These are phyloP conservation scores for Hagleromyces aurorensis DNA, from an alignment of 805 yeast species.

Conservation along the genomic window DNA sequence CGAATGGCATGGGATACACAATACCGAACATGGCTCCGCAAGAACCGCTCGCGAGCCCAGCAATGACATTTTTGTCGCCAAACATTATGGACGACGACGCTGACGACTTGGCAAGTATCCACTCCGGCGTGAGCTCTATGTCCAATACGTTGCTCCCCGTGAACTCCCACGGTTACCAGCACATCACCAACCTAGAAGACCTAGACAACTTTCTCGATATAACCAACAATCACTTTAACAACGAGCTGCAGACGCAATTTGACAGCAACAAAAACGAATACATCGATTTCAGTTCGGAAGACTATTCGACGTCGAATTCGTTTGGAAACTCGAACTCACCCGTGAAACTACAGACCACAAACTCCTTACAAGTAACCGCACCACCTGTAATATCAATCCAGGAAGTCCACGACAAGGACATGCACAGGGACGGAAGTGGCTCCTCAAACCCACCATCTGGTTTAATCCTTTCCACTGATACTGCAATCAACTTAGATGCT, in stretches of 20 bases:
- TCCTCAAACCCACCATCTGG: slow-evolving; percentile 7
- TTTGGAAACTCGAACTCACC: too few species aligned
- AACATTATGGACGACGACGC: slow-evolving; percentile 19
- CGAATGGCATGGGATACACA: too few species aligned
- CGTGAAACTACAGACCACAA: too few species aligned
- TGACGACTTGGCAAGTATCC: slow-evolving; percentile 26
- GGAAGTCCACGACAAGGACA: slow-evolving; percentile 15
- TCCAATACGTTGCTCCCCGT: slow-evolving; percentile 19
- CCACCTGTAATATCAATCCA: slow-evolving; percentile 25
- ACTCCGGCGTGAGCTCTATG: slow-evolving; percentile 18
- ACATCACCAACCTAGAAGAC: slow-evolving; percentile 19
- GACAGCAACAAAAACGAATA: too few species aligned
- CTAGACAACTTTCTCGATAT: slow-evolving; percentile 13
- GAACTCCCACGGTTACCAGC: slow-evolving; percentile 22
- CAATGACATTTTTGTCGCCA: slow-evolving; percentile 18
- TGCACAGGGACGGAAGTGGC: slow-evolving; percentile 1
- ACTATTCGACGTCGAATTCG: too few species aligned
- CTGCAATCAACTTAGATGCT: slow-evolving; percentile 3
- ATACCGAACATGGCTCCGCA: slow-evolving; percentile 17
- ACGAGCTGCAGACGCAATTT: too few species aligned
- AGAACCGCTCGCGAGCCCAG: slow-evolving; percentile 22
- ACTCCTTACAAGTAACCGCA: too few species aligned
- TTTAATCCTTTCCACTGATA: slow-evolving; percentile 1
- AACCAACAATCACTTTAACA: slow-evolving; percentile 6
- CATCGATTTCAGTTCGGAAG: too few species aligned